phyloP scores from a whole-genome alignment of 2,329 filamentous ascomycete genomes.

The Colletotrichum abscissum region DNA sequence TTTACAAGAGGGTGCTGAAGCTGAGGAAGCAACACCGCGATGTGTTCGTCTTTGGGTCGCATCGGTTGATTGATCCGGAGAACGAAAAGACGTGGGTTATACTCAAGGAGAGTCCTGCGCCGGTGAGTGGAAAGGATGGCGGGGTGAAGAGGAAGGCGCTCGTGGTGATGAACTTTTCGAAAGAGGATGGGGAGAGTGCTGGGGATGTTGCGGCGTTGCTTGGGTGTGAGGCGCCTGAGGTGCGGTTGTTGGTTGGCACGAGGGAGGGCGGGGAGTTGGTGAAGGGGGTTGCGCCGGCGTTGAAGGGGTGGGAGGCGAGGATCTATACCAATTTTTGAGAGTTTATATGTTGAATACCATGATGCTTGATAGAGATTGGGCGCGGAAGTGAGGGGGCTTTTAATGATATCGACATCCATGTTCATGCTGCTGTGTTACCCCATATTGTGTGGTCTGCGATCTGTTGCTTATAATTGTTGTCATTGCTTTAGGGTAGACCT shows the following conservation, averaged over 20 bases:
- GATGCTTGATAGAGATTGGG: neutral
- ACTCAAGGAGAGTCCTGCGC: slow-evolving; percentile 49
- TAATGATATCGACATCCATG: neutral
- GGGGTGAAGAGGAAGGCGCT: slow-evolving; percentile 46
- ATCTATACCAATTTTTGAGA: slow-evolving; percentile 40
- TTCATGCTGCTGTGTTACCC: too few relatives aligned
- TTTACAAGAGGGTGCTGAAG: slow-evolving; percentile 66
- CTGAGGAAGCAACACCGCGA: slow-evolving; percentile 66
- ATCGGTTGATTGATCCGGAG: slow-evolving; percentile 62
- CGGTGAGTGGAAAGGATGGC: slow-evolving; percentile 26
- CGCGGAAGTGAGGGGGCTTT: neutral
- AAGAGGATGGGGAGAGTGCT: slow-evolving; percentile 41
- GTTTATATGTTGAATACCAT: neutral
- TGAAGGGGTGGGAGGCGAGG: slow-evolving; percentile 44
- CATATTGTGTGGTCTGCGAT: too few relatives aligned
- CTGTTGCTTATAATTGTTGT: too few relatives aligned
- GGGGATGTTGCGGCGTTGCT: slow-evolving; percentile 41
- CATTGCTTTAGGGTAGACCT: too few relatives aligned
- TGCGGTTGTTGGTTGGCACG: slow-evolving; percentile 43
- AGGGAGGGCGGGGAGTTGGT: neutral
- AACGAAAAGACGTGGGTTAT: slow-evolving; percentile 69
- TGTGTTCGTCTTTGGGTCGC: slow-evolving; percentile 71
- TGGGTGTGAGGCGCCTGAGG: slow-evolving; percentile 35
- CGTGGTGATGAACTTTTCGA: slow-evolving; percentile 60
- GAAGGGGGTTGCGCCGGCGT: slow-evolving; percentile 12